Percentiles rank a stretch among this genome's conserved stretches.
phyloP scores from a whole-genome alignment of 1,139 yeast genomes.

The Debaryomyces udenii region DNA sequence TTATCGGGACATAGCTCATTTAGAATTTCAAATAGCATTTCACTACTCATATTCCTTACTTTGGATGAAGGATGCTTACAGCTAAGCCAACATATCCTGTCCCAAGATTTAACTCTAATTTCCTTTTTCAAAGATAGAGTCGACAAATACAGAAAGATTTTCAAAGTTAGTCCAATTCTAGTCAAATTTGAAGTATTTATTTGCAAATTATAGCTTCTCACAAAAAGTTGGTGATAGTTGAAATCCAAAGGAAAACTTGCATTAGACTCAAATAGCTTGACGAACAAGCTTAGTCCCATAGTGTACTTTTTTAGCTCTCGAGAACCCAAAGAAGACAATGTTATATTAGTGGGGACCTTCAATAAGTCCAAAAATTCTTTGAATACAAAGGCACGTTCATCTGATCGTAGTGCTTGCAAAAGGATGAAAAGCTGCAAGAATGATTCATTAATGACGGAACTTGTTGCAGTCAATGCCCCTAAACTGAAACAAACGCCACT shows the following conservation, averaged over 20 bases:
- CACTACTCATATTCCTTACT: constrained; percentile 35
- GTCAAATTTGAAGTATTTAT: constrained; percentile 43
- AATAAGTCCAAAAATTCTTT: constrained; percentile 20
- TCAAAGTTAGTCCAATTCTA: constrained; percentile 37
- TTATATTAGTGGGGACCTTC: constrained; percentile 17
- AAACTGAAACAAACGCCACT: constrained; percentile 58
- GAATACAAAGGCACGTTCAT: constrained; percentile 11
- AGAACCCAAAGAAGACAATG: constrained; percentile 8
- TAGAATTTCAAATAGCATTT: constrained; percentile 36
- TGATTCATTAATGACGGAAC: constrained; percentile 47
- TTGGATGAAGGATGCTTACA: constrained; percentile 31
- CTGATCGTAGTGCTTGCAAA: constrained; percentile 22
- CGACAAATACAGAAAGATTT: constrained; percentile 39
- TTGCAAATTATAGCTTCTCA: constrained; percentile 60
- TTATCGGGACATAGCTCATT: constrained; percentile 22
- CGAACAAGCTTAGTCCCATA: constrained; percentile 34
- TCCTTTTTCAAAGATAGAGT: constrained; percentile 9
- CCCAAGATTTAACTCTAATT: constrained; percentile 19
- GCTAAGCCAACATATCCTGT: constrained; percentile 34
- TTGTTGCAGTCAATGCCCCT: constrained; percentile 64
- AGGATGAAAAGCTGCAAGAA: constrained; percentile 45
- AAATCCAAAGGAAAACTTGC: constrained; percentile 33
- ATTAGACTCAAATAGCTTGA: constrained; percentile 45
- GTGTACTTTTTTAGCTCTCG: constrained; percentile 26
- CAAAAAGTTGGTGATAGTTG: constrained; percentile 44